Percentiles rank a stretch among this genome's conserved stretches.
phyloP scores from a whole-genome alignment of 2,329 filamentous ascomycete genomes.

The Daldinia eschscholtzii region DNA sequence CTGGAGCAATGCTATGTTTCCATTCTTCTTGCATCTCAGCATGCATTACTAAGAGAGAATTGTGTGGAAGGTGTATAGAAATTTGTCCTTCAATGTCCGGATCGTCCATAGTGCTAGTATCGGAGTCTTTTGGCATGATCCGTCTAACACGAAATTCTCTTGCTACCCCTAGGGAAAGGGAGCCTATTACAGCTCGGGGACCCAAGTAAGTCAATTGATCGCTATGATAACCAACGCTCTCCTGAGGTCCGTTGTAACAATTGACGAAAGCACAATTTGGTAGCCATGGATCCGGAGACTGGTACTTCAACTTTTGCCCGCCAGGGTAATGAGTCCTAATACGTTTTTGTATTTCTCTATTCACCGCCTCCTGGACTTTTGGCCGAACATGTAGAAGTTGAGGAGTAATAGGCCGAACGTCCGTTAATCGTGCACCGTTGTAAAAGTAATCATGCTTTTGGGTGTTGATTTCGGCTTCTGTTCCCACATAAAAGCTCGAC shows the following conservation, averaged over 20 bases:
- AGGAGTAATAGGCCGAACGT: slow-evolving; percentile 81
- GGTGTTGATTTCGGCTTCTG: slow-evolving; percentile 72
- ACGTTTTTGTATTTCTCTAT: slow-evolving; percentile 78
- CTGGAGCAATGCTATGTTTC: slow-evolving; percentile 89
- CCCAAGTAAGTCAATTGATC: slow-evolving; percentile 95
- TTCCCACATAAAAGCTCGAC: slow-evolving; percentile 84
- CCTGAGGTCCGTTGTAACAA: slow-evolving; percentile 84
- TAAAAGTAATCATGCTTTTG: slow-evolving; percentile 88
- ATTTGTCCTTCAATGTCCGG: slow-evolving; percentile 85
- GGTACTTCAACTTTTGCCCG: slow-evolving; percentile 80
- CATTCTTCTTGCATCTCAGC: slow-evolving; percentile 98
- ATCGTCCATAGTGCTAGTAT: slow-evolving; percentile 57
- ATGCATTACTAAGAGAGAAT: slow-evolving; percentile 94
- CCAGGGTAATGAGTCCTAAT: slow-evolving; percentile 76
- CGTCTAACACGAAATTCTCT: slow-evolving; percentile 90
- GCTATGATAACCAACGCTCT: slow-evolving; percentile 91
- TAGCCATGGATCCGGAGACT: slow-evolving; percentile 78
- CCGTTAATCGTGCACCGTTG: slow-evolving; percentile 80
- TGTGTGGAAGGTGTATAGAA: slow-evolving; percentile 92
- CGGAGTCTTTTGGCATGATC: slow-evolving; percentile 72
- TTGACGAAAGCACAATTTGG: slow-evolving; percentile 96
- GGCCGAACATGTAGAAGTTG: slow-evolving; percentile 77
- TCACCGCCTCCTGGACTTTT: slow-evolving; percentile 80
- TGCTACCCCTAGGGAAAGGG: slow-evolving; percentile 90
- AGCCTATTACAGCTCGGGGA: slow-evolving; percentile 88